Base-by-base conservation (phyloP, 2,329 filamentous ascomycete genomes). In the Neopestalotiopsis clavispora region DNA sequence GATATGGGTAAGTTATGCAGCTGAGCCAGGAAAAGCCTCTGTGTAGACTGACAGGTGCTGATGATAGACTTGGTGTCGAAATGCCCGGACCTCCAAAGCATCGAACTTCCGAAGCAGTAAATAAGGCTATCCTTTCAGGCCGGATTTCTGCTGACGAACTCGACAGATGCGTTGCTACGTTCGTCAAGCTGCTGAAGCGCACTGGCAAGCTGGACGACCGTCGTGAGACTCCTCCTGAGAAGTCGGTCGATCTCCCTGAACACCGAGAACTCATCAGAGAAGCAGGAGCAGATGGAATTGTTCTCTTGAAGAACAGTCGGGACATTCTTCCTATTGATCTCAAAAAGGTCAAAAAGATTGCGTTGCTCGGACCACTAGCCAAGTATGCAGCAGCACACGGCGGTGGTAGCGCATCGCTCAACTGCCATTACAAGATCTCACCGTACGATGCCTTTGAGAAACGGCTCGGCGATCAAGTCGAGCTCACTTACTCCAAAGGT, bases 261-360 rank as follows among this genome's bases (percentile, higher is more conserved):
- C 64, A 66, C 42, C 42, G 57, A 34, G 30, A 34, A 30, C 49
- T 66, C 17, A 34, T 66, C 17, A 34, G 65, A 32, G 28, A 42
- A 4, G 65, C 65, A 5, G 65, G 28, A 14, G 65, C 65, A 17
- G 49, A 59, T 9, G 49, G 65, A 14, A 59, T 66, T 10, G 65
- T 66, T 6, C 52, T 66, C 12, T 32, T 66, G 10, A 66, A 70
- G 34, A 68, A 70, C 66, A 17, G 57, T n/a, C 23, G 66, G 30
- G 42, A 61, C 49, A 68, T 42, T 17, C 65, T 66, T 23, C 65
- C 65, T 12, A 17, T 66, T 66, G 40, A 34, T 34, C 6, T 12
- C 13, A 17, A 14, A 14, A 59, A 58, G 28, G 34, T 20, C 14
- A 38, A 34, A 20, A 59, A 34, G 30, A 30, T 66, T 4, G 56